phyloP scores from a whole-genome alignment of 371 early-diverging fungal genomes.

The Gilbertella persicaria region DNA sequence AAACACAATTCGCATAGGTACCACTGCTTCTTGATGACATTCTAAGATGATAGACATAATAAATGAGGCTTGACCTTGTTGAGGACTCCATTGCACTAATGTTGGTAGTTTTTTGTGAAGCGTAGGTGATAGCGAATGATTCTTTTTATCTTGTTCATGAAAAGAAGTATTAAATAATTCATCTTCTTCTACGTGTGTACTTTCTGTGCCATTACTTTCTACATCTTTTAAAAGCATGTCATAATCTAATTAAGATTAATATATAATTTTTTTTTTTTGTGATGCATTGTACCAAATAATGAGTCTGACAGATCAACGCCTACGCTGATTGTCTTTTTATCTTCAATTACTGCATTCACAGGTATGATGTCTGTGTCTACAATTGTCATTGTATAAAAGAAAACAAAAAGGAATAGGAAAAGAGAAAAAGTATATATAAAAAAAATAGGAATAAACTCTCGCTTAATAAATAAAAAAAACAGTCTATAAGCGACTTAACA shows the following conservation, averaged over 20 bases:
- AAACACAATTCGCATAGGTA: constrained; percentile 19
- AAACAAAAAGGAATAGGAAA: not conserved
- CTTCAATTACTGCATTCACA: constrained; percentile 3
- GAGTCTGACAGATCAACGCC: constrained; percentile 10
- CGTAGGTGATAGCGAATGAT: not conserved
- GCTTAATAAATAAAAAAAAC: not conserved
- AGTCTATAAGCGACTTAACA: not conserved
- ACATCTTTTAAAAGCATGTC: constrained; percentile 11
- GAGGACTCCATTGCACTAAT: constrained; percentile 20
- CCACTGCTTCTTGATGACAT: constrained; percentile 1
- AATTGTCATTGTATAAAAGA: constrained; percentile 15
- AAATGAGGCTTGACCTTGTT: constrained; percentile 2
- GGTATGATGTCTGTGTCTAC: constrained; percentile 14
- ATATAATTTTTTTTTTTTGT: not conserved
- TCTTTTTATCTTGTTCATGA: not conserved
- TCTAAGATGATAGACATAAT: constrained; percentile 12
- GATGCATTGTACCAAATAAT: constrained; percentile 12
- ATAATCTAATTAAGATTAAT: constrained; percentile 9
- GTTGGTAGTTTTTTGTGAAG: constrained; percentile 2
- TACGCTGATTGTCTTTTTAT: constrained; percentile 4
- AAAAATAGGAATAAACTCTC: not conserved
- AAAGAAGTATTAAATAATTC: constrained; percentile 5
- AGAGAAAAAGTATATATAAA: not conserved
- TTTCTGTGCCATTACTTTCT: not conserved
- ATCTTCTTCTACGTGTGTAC: not conserved